Evolutionary conservation across 345 rosid species (phyloP).

Genomic region (Murraya paniculata): DNA sequence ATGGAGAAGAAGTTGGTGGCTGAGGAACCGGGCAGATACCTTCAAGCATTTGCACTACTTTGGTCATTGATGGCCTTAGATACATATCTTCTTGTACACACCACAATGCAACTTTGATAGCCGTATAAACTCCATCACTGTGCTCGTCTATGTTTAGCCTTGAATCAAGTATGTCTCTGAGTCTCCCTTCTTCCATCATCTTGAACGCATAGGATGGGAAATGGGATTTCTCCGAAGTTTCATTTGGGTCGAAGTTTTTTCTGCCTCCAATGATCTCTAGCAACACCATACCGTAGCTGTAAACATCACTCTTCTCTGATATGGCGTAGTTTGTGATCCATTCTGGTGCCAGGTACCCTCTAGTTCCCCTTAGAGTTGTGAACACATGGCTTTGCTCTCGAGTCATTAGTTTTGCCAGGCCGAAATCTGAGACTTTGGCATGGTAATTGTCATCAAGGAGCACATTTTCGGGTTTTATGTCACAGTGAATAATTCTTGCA

Average conservation of each 20-base stretch:
- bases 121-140: constrained; percentile 47
- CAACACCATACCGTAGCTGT: constrained; percentile 85
- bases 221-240: constrained; percentile 71
- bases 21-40: constrained; percentile 57
- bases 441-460: constrained; percentile 71
- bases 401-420: constrained; percentile 87
- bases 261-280: constrained; percentile 89
- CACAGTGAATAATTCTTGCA: constrained; percentile 76
- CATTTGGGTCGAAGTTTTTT: constrained; percentile 61
- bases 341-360: constrained; percentile 93
- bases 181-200: constrained; percentile 89
- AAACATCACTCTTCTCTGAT: constrained; percentile 92
- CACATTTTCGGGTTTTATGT: constrained; percentile 91
- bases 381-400: constrained; percentile 92
- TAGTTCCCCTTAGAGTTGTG: constrained; percentile 85
- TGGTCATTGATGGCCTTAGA: constrained; percentile 76
- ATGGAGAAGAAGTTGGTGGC: constrained; percentile 63
- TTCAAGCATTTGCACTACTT: constrained; percentile 96
- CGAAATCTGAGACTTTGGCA: constrained; percentile 94
- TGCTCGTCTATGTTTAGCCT: constrained; percentile 36
- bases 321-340: constrained; percentile 95
- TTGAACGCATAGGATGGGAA: constrained; percentile 86
- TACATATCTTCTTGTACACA: constrained; percentile 91
- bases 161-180: constrained; percentile 63
- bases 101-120: constrained; percentile 84